Base-by-base conservation (phyloP, 768 basidiomycete genomes). In the Coprinopsis marcescibilis region DNA sequence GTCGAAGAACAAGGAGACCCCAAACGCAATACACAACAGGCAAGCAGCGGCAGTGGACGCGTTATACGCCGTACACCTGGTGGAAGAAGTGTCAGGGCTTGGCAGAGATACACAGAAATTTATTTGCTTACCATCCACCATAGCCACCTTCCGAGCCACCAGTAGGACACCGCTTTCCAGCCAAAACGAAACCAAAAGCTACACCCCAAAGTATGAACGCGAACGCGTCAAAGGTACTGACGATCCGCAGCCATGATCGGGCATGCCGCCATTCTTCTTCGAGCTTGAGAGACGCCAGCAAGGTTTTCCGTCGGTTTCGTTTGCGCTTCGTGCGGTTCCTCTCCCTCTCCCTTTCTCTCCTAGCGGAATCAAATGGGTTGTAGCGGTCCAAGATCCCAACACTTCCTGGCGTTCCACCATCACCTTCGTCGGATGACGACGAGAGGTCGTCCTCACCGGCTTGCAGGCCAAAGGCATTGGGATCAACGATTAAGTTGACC, bases 401-500 rank as follows among this genome's bases (percentile, higher is more conserved):
- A n/a, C n/a, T n/a, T n/a, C n/a, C 71, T 1, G 70, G 71, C 32
- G 69, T 60, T 20, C 64, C 62, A 12, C 52, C 59, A 17, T 57
- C 64, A 26, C 69, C 60, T 17, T 65, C 68, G 5, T 73, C 72
- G 26, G 62, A 63, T 23, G 64, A 66, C 1, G 70, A 67, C 1
- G 70, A 67, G 1, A 70, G 68, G 15, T 66, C 63, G 2, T 68
- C 72, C 0, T 67, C 64, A 11, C 64, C 64, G 14, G 57, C n/a
- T n/a, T n/a, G 59, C 44, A 57, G 43, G 24, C 67, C 68, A 50
- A 86, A 81, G 48, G 76, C 74, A 5, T 67, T 67, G 5, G 84
- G 83, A 55, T 85, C 82, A 24, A 85, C 80, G 50, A 85, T 85
- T 36, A 85, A 67, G 60, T 86, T 86, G 41, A 85, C 81, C 50